These are phyloP conservation scores for Fusarium chlamydosporum DNA, from an alignment of 2,329 filamentous ascomycete species.

Conservation along the genomic window DNA sequence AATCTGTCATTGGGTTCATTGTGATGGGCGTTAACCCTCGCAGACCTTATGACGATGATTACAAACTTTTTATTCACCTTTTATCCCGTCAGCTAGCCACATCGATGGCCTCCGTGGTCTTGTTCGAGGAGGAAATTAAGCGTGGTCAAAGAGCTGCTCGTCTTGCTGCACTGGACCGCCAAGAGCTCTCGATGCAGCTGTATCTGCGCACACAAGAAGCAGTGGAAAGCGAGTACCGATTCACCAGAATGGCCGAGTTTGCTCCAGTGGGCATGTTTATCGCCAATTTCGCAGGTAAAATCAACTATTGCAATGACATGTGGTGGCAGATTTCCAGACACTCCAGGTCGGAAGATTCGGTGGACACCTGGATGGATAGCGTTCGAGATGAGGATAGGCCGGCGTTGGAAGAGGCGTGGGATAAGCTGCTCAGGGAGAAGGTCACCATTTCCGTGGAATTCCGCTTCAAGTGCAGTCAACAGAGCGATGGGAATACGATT, in stretches of 20 bases:
- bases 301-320: constrained; percentile 86
- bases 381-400: constrained; percentile 76
- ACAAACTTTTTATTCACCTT: constrained; percentile 81
- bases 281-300: constrained; percentile 76
- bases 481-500: constrained; percentile 70
- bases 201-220: constrained; percentile 74
- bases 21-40: constrained; percentile 84
- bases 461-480: constrained; percentile 78
- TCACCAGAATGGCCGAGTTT: constrained; percentile 87
- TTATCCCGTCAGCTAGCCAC: constrained; percentile 82
- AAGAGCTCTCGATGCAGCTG: constrained; percentile 82
- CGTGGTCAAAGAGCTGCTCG: constrained; percentile 80
- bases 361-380: constrained; percentile 79
- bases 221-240: constrained; percentile 79
- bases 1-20: constrained; percentile 81
- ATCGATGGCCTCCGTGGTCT: constrained; percentile 82
- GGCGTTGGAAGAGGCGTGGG: constrained; percentile 73
- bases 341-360: constrained; percentile 69
- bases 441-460: constrained; percentile 79
- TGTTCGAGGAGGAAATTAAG: constrained; percentile 87
- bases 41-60: constrained; percentile 84
- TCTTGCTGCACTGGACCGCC: constrained; percentile 80
- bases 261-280: constrained; percentile 89
- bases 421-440: constrained; percentile 71
- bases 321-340: constrained; percentile 81